Conservation (phyloP, 2,329 filamentous ascomycete species). For the Cercospora beticola region DNA sequence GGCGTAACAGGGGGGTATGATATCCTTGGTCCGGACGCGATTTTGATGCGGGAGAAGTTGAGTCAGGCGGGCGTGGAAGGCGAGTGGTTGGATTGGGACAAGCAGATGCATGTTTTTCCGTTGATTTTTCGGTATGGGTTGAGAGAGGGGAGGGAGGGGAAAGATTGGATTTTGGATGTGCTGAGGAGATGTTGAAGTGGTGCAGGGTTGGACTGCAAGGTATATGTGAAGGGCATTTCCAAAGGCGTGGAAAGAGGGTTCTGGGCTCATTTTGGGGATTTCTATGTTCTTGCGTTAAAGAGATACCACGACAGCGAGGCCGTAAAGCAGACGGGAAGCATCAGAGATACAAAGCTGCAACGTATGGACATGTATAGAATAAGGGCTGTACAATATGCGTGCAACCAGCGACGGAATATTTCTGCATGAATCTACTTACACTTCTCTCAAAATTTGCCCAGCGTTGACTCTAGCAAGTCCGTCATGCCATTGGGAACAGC, state of each 20-base stretch:
- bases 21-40: conserved; percentile 54
- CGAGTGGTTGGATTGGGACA: conserved; percentile 59
- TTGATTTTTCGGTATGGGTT: conserved; percentile 52
- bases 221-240: background rate
- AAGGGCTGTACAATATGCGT: background rate
- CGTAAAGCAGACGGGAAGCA: background rate
- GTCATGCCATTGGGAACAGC: conserved; percentile 29
- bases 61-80: conserved; percentile 48
- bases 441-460: background rate
- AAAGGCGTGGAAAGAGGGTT: background rate
- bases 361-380: background rate
- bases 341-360: background rate
- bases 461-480: conserved; percentile 21
- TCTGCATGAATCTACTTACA: background rate
- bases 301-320: conserved; percentile 3
- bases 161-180: conserved; percentile 48
- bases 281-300: background rate
- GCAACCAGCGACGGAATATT: background rate
- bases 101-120: conserved; percentile 62
- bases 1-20: conserved; percentile 56
- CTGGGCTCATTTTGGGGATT: background rate
- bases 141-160: conserved; percentile 48
- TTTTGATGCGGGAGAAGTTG: conserved; percentile 50
- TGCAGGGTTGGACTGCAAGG: background rate
- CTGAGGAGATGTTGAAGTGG: conserved; percentile 21